Evolutionary conservation across 2,329 filamentous ascomycete genomes (phyloP).

Genomic region (Calonectria pseudoreteaudii): DNA sequence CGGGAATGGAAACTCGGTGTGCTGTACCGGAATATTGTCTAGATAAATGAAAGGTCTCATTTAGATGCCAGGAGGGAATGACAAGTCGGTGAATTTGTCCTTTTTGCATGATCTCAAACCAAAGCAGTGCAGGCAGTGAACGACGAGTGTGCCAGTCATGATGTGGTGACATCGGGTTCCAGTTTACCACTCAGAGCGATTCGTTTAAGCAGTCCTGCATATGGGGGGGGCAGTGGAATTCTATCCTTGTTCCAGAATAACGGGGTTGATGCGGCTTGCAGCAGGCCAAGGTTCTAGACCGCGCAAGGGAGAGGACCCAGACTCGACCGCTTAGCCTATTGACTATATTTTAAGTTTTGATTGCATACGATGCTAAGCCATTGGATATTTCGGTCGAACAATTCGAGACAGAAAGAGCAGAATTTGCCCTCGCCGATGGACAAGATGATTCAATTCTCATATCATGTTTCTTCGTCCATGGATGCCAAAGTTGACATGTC

Average conservation of each 20-base stretch:
- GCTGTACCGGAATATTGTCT: constrained; percentile 13
- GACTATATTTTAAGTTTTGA: background rate
- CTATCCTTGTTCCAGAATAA: background rate
- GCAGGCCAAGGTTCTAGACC: background rate
- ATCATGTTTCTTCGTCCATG: background rate
- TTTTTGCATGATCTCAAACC: background rate
- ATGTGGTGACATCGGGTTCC: background rate
- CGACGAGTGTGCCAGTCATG: background rate
- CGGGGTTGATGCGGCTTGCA: background rate
- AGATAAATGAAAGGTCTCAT: constrained; percentile 6
- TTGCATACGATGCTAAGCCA: background rate
- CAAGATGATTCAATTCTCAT: background rate
- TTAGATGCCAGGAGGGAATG: constrained; percentile 6
- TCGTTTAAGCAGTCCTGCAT: background rate
- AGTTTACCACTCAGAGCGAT: background rate
- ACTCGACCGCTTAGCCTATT: background rate
- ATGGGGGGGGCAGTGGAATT: background rate
- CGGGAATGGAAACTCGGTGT: background rate
- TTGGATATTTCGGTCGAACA: background rate
- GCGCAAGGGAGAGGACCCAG: background rate
- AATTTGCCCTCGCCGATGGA: background rate
- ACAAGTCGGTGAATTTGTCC: background rate
- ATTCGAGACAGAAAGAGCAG: background rate
- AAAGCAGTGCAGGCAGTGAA: background rate
- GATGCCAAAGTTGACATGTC: background rate